A percentile compares a stretch with the other conserved stretches of the same genome.
These are phyloP conservation scores for Rhynchosporium agropyri DNA, from an alignment of 2,329 filamentous ascomycete genomes.

Conservation along the genomic window DNA sequence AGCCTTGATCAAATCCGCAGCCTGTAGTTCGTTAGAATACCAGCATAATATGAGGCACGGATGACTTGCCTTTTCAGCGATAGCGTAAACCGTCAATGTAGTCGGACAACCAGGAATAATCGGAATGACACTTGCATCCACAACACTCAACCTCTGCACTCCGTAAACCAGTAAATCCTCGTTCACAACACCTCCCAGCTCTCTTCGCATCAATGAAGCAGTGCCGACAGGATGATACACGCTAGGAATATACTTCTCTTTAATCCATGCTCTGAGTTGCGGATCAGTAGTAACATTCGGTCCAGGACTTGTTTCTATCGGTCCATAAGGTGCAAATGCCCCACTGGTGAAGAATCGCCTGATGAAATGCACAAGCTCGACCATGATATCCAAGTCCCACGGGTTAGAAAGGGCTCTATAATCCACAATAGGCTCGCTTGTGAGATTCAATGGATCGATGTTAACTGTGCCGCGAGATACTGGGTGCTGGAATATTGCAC, in stretches of 20 bases:
- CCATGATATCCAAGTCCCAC: constrained; percentile 31
- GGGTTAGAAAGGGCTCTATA: constrained; percentile 36
- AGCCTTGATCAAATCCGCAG: constrained; percentile 35
- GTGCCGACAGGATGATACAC: constrained; percentile 35
- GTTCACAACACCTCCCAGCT: constrained; percentile 36
- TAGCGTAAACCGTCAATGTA: constrained; percentile 31
- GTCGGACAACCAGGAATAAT: constrained; percentile 31
- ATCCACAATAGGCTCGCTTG: constrained; percentile 51
- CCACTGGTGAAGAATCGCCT: constrained; percentile 31
- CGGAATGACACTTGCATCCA: constrained; percentile 37
- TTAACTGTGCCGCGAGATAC: constrained; percentile 61
- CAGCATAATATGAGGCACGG: not conserved
- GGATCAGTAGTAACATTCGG: constrained; percentile 26
- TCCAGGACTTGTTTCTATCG: constrained; percentile 22
- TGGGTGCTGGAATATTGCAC: constrained; percentile 49
- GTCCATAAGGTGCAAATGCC: constrained; percentile 22
- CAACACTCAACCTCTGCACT: constrained; percentile 32
- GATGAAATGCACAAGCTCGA: constrained; percentile 32
- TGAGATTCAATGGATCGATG: constrained; percentile 48
- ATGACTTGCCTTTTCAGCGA: constrained; percentile 34
- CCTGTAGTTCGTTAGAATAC: constrained; percentile 18
- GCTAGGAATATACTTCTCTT: constrained; percentile 27
- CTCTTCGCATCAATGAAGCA: constrained; percentile 31
- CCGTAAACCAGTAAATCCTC: constrained; percentile 35
- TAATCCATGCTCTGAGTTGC: constrained; percentile 27